These are phyloP conservation scores for Ophiostoma australiae DNA, from an alignment of 2,329 filamentous ascomycete species.

Conservation along the genomic window DNA sequence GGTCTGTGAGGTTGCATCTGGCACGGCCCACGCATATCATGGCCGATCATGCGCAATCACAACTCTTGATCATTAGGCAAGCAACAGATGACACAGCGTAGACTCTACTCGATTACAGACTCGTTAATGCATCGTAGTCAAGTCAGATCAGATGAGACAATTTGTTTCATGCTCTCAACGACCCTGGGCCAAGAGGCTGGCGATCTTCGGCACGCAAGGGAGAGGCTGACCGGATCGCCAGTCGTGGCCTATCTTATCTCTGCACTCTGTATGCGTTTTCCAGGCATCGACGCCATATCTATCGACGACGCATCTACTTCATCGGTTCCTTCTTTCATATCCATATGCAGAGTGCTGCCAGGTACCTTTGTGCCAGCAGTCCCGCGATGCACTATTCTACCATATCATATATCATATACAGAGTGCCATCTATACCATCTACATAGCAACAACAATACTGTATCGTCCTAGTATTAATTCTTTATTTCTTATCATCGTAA, in stretches of 20 bases:
- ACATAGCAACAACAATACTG: too few relatives aligned
- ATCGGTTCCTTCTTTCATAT: too few relatives aligned
- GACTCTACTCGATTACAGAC: too few relatives aligned
- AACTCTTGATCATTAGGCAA: background rate
- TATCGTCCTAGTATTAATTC: too few relatives aligned
- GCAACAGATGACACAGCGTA: background rate
- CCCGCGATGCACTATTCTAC: background rate
- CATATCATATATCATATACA: background rate
- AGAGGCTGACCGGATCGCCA: background rate
- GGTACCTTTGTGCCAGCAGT: background rate
- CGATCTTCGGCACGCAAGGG: background rate
- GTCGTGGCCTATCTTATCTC: background rate
- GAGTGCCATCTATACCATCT: background rate
- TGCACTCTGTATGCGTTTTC: too few relatives aligned
- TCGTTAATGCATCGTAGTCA: background rate
- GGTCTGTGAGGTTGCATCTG: conserved; percentile 22
- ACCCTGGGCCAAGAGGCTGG: background rate
- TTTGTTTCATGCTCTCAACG: background rate
- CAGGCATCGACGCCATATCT: too few relatives aligned
- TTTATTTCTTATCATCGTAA: background rate
- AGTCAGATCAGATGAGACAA: background rate
- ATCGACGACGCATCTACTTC: background rate
- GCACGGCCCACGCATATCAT: conserved; percentile 15
- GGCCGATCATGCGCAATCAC: background rate
- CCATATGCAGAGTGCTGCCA: background rate